Conservation (phyloP, 176 grass and related monocot species). For the Oropetium thomaeum region DNA sequence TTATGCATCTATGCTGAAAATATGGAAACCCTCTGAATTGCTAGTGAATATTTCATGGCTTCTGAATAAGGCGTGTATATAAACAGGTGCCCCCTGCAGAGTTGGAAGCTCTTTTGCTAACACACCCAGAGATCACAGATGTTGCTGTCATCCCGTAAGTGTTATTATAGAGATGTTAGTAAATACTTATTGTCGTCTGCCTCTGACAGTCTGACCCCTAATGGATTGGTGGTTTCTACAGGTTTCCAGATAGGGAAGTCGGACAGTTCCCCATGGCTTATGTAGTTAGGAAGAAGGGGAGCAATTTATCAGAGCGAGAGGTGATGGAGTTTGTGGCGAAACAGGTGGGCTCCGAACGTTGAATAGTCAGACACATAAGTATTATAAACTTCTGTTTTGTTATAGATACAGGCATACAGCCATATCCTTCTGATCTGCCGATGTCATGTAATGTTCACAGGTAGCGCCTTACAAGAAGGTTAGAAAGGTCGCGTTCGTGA, state of each 20-base stretch:
- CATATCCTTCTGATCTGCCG: slow-evolving; percentile 21
- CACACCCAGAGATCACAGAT: slow-evolving; percentile 62
- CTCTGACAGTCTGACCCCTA: background rate
- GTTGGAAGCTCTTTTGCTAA: slow-evolving; percentile 81
- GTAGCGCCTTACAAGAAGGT: slow-evolving; percentile 95
- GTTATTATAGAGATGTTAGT: background rate
- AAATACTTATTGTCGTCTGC: background rate
- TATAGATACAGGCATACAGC: no score
- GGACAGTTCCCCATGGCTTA: slow-evolving; percentile 93
- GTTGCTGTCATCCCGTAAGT: slow-evolving; percentile 82
- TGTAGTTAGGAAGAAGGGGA: slow-evolving; percentile 67
- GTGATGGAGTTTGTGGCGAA: slow-evolving; percentile 74
- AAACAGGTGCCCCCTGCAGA: slow-evolving; percentile 84
- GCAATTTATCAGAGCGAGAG: slow-evolving; percentile 52
- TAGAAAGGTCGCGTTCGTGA: slow-evolving; percentile 70
- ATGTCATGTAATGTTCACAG: slow-evolving; percentile 13
- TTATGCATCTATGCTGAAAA: background rate
- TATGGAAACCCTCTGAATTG: background rate
- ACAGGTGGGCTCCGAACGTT: no score
- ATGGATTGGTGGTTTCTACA: slow-evolving; percentile 15
- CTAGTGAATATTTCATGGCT: background rate
- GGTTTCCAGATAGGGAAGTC: slow-evolving; percentile 75
- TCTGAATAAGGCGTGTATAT: slow-evolving; percentile 5
- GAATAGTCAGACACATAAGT: no score
- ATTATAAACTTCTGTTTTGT: no score